phyloP scores from a whole-genome alignment of 805 yeast species.

The Pichia kluyveri region DNA sequence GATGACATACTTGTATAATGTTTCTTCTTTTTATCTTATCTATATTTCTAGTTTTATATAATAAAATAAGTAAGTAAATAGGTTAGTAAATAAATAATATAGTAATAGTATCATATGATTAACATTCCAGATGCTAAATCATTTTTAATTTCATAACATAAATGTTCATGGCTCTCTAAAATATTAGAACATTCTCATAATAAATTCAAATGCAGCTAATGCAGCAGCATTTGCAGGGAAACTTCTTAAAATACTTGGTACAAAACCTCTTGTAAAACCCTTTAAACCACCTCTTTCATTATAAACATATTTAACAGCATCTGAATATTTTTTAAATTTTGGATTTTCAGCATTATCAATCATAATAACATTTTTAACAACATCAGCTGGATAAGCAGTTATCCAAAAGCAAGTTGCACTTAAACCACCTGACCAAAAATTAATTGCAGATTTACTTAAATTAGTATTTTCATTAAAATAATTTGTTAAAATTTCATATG shows the following conservation, averaged over 20 bases:
- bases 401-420: slow-evolving; percentile 86
- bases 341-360: slow-evolving; percentile 71
- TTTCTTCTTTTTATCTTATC: no score
- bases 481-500: slow-evolving; percentile 70
- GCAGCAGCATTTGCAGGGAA: slow-evolving; percentile 96
- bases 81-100: no score
- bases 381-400: slow-evolving; percentile 83
- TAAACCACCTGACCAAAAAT: slow-evolving; percentile 89
- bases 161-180: no score
- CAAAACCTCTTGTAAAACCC: slow-evolving; percentile 77
- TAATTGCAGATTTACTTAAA: slow-evolving; percentile 59
- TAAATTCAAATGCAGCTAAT: slow-evolving; percentile 78
- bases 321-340: slow-evolving; percentile 58
- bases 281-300: slow-evolving; percentile 44
- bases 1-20: no score
- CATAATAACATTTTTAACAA: slow-evolving; percentile 77
- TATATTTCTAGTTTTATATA: no score
- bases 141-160: background rate
- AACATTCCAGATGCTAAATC: no score
- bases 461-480: slow-evolving; percentile 58
- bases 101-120: no score
- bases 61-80: no score
- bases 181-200: slow-evolving; percentile 53
- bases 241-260: slow-evolving; percentile 69
- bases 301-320: slow-evolving; percentile 65